Evolutionary conservation across 2,329 filamentous ascomycete species (phyloP), one percentile per base, ranked within the genome.

Genomic region (Ambrosiella cleistominuta): DNA sequence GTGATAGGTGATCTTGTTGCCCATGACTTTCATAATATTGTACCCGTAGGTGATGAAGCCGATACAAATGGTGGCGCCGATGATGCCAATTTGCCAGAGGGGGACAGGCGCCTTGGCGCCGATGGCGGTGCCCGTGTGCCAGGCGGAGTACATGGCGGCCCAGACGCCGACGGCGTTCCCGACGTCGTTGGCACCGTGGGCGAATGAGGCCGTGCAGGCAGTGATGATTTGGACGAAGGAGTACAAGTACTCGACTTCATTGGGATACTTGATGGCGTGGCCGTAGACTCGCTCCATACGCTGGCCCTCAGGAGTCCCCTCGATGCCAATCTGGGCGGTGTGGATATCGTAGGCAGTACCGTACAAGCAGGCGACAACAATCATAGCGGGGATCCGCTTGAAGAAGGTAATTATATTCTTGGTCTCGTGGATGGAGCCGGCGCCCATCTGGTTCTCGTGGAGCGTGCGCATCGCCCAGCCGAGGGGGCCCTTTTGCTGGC

Each of bases 21-120:
- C 85, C 84, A 88, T 88, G 69, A 86, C 82, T 72, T 86, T 87
- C 84, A 88, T 88, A 71, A 88, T 88, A 74, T 88, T 88, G 73
- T 88, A 88, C 8, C 85, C 85, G 65, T 88, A 88, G 12, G 84
- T 88, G 66, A 82, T 74, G 59, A 88, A 75, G 63, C 85, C 85
- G 47, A 82, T 62, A 52, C 76, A 86, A 66, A 88, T 82, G 44
- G 74, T 79, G 1, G 74, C 68, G 35, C 80, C 75, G 11, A 86
- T 72, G 15, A 89, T 82, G 55, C 82, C 86, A 57, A 90, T 76
- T 69, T 88, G 85, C 86, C 86, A 91, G 51, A 85, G 66, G 2
- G 83, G 82, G 0, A 90, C 85, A 0, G 76, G 69, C 2, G 81
- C 78, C 70, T 86, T 86, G 63, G 80, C 69, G 1, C 72, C 72